Evolutionary conservation across 441 rosid species (phyloP).

Genomic region (Raphanus hybrid): DNA sequence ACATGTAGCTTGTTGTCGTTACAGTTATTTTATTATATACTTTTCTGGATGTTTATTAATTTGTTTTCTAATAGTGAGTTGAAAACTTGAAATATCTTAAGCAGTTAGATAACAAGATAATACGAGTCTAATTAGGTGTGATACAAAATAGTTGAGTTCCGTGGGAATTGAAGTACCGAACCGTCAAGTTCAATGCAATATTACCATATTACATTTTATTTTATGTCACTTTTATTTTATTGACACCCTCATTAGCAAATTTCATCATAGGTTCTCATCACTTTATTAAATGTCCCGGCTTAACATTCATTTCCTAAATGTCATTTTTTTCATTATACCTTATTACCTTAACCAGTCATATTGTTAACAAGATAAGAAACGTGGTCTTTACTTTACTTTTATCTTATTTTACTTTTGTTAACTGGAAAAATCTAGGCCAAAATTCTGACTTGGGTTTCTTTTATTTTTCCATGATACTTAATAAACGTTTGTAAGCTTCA

Average conservation of each 20-base stretch:
- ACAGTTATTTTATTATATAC: not conserved
- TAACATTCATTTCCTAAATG: not conserved
- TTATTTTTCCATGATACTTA: not conserved
- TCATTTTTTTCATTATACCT: not conserved
- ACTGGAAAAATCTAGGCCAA: not conserved
- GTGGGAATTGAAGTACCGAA: not conserved
- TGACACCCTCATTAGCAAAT: not conserved
- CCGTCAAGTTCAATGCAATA: not conserved
- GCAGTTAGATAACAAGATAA: conserved; percentile 18
- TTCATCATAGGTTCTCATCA: conserved; percentile 7
- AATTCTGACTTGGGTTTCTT: not conserved
- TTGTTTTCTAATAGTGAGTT: not conserved
- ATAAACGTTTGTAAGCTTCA: not conserved
- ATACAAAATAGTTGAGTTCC: too few relatives aligned
- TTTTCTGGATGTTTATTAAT: conserved; percentile 15
- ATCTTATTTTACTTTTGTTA: not conserved
- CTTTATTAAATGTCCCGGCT: not conserved
- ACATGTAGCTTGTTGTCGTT: conserved; percentile 43
- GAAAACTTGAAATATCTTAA: conserved; percentile 9
- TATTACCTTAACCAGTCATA: not conserved
- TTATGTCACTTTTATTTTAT: not conserved
- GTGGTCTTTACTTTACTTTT: not conserved
- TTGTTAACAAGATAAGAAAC: not conserved
- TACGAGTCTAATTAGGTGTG: conserved; percentile 25
- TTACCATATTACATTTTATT: not conserved